Base-by-base conservation (phyloP, 2,329 filamentous ascomycete species). In the Arthroderma sp. region DNA sequence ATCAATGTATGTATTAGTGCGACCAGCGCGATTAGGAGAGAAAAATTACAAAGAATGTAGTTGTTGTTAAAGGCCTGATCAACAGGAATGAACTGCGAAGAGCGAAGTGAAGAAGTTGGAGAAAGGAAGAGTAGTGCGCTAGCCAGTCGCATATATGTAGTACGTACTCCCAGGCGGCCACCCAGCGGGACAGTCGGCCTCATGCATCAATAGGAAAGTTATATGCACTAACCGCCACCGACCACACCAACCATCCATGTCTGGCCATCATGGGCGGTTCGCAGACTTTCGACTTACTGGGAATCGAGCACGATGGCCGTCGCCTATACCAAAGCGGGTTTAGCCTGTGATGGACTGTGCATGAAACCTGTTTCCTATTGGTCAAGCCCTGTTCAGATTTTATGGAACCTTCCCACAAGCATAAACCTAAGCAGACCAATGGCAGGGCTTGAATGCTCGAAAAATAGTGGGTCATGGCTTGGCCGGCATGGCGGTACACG, bases 171-270 rank as follows among this genome's bases (percentile, higher is more conserved):
- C 25, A 17, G 15, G 25, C 44, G n/a, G 2, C 5, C 19, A 44
- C 19, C 19, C 25, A 25, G 23, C 15, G 44, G 44, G 44, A 51
- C 25, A 51, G 44, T 17, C 21, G 11, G 21, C 13, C 21, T 44
- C 41, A 25, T 51, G 44, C 44, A 51, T 51, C 44, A 51, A 51
- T 51, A 51, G 44, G 44, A 51, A 51, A 51, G 44, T 51, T 51
- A 44, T 44, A 44, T 33, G 23, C 44, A 33, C 7, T 7, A 3
- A 51, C n/a, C 44, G 23, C 44, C 44, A 31, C 44, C 25, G 23
- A 25, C 44, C 25, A 25, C 25, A 13, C n/a, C 21, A 15, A 3
- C 39, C 39, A 23, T 25, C 25, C 44, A 17, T 31, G 44, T n/a
- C 44, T 35, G 15, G n/a, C n/a, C 25, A 33, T 51, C 23, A 9